A percentile compares a stretch with the other conserved stretches of the same genome.
Conservation (phyloP, 1,284 basidiomycete species). For the Salmacisia buchloeana region DNA sequence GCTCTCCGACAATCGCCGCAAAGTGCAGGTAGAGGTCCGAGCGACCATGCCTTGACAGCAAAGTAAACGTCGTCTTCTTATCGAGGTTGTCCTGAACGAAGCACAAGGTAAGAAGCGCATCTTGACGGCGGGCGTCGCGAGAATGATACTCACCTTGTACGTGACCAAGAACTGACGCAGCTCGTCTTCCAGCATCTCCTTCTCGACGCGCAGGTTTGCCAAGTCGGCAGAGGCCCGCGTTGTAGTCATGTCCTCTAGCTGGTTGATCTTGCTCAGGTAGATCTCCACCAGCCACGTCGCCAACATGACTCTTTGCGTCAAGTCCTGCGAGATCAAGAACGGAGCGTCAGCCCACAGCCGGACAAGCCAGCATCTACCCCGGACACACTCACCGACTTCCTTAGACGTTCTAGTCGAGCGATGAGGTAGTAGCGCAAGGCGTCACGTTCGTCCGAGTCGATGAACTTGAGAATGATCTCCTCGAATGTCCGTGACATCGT, state of each 20-base stretch:
- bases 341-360: background rate
- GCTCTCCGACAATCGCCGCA: constrained; percentile 75
- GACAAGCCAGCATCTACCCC: no score
- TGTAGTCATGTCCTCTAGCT: constrained; percentile 74
- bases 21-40: constrained; percentile 88
- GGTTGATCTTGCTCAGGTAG: constrained; percentile 91
- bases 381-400: constrained; percentile 62
- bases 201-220: constrained; percentile 76
- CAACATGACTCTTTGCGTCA: constrained; percentile 92
- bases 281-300: constrained; percentile 98
- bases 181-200: constrained; percentile 82
- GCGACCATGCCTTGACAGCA: constrained; percentile 86
- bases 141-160: constrained; percentile 63
- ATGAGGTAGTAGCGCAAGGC: constrained; percentile 84
- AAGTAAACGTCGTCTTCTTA: constrained; percentile 75
- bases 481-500: constrained; percentile 71
- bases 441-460: constrained; percentile 86
- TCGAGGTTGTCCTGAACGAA: constrained; percentile 69
- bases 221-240: constrained; percentile 78
- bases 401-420: constrained; percentile 74
- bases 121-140: background rate
- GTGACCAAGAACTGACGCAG: constrained; percentile 84
- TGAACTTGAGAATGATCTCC: constrained; percentile 81
- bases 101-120: background rate
- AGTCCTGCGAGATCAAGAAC: constrained; percentile 58